Conservation (phyloP, 768 basidiomycete genomes). For the Mycena olivaceomarginata region DNA sequence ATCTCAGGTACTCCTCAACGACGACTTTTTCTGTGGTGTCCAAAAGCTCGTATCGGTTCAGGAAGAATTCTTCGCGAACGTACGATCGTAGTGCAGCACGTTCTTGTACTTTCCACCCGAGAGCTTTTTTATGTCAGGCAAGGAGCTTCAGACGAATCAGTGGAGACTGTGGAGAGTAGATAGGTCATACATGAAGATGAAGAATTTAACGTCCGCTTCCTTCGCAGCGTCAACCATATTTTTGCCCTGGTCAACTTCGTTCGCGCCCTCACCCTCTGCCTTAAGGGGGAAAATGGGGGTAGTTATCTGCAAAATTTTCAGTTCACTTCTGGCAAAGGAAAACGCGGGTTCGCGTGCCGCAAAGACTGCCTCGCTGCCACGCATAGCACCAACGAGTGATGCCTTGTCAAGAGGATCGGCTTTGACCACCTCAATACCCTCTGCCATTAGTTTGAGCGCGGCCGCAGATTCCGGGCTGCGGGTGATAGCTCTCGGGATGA, state of each 20-base stretch:
- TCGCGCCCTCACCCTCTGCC: background rate
- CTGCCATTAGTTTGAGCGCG: constrained; percentile 46
- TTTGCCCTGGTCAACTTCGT: constrained; percentile 45
- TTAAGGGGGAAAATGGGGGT: too few species aligned
- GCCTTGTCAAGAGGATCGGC: constrained; percentile 50
- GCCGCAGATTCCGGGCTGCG: constrained; percentile 52
- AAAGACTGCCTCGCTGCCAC: constrained; percentile 55
- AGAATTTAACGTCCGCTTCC: constrained; percentile 47
- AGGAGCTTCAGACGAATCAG: background rate
- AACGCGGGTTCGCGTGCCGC: constrained; percentile 43
- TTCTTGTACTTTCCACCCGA: constrained; percentile 21
- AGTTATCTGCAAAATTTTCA: too few species aligned
- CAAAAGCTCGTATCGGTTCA: too few species aligned
- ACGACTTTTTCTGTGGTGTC: background rate
- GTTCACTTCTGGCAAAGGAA: too few species aligned
- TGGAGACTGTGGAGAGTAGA: background rate
- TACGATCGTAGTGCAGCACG: too few species aligned
- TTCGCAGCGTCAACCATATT: constrained; percentile 51
- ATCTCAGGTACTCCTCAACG: background rate
- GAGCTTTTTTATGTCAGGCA: constrained; percentile 7
- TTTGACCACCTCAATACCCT: constrained; percentile 43
- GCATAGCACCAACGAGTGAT: constrained; percentile 52
- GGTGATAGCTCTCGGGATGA: constrained; percentile 57
- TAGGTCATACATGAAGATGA: constrained; percentile 42
- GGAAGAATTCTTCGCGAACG: background rate